Evolutionary conservation across 2,329 filamentous ascomycete genomes (phyloP), one percentile per base, ranked within the genome.

Genomic region (Penicillium verrucosum): DNA sequence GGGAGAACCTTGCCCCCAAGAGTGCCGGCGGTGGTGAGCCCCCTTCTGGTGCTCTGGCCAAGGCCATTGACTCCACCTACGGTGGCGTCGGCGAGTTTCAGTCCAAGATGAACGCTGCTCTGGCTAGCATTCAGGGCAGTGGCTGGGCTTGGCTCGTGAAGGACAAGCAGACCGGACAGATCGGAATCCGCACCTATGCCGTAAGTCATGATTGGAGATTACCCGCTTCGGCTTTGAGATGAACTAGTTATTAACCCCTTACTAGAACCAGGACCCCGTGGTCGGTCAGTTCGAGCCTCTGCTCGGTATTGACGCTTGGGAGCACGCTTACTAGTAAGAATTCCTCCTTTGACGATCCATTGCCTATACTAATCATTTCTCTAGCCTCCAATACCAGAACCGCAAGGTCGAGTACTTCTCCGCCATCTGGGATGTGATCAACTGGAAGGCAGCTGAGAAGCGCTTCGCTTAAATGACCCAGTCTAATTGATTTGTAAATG

Each of bases 351-450:
- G 40, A 6, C 38, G 29, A 57, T 59, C 36, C 54, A 30, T 21
- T 16, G 40, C n/a, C 32, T 42, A 16, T 42, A 48, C 65, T 70
- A 60, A 72, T 59, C 14, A 16, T 37, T 38, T 10, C 27, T 57
- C 49, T 57, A 85, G 82, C 79, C 82, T 96, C 60, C 90, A 96
- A 81, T 96, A 96, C 80, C 85, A 96, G 85, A 96, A 96, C 83
- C 88, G 91, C 77, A 96, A 96, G 86, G 92, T 89, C 56, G 92
- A 96, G 80, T 96, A 96, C 82, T 96, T 96, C 78, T 84, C 84
- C 69, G 90, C 90, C 57, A 89, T 96, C 74, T 96, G 92, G 92
- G 90, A 96, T 66, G 92, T 96, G 48, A 81, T 96, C 76, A 96
- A 96, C 86, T 97, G 92, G 92, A 91, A 92, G 84, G 85, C 89